These are phyloP conservation scores for Sugiyamaella valdiviana DNA, from an alignment of 805 yeast species.

Conservation along the genomic window DNA sequence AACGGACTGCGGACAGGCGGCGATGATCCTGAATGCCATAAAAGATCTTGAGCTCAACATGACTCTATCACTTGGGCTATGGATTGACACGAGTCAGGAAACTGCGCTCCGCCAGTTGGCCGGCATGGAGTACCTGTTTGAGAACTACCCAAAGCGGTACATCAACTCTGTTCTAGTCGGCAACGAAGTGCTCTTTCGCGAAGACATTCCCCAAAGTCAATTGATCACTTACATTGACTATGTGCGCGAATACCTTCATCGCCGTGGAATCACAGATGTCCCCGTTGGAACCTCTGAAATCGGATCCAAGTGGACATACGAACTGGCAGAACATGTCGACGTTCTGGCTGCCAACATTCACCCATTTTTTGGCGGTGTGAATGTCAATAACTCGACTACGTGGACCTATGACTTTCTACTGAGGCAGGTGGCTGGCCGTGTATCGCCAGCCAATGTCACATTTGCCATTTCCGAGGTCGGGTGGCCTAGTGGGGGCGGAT, in stretches of 20 bases:
- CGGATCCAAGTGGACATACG: conserved; percentile 41
- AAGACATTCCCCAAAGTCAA: conserved; percentile 38
- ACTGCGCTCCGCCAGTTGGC: conserved; percentile 43
- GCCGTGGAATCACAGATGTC: conserved; percentile 33
- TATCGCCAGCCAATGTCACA: conserved; percentile 7
- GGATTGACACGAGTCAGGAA: conserved; percentile 47
- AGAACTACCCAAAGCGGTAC: conserved; percentile 39
- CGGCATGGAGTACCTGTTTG: conserved; percentile 39
- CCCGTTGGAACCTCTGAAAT: conserved; percentile 62
- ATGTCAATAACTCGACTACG: conserved; percentile 40
- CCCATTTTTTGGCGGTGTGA: conserved; percentile 61
- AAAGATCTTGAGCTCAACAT: conserved; percentile 44
- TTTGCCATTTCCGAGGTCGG: conserved; percentile 58
- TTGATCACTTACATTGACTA: conserved; percentile 40
- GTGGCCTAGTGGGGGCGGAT: conserved; percentile 66
- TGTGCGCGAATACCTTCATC: conserved; percentile 36
- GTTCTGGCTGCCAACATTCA: conserved; percentile 58
- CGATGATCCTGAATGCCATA: conserved; percentile 48
- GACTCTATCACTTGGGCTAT: conserved; percentile 55
- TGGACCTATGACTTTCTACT: conserved; percentile 50
- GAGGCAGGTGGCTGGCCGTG: conserved; percentile 33
- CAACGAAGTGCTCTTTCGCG: conserved; percentile 54
- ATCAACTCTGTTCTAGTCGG: conserved; percentile 55
- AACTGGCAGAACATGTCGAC: conserved; percentile 43
- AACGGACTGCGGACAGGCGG: conserved; percentile 55